Evolutionary conservation across 78 protist genomes (phyloP), one percentile per base, ranked within the genome.

Genomic region (Acrasis kona): DNA sequence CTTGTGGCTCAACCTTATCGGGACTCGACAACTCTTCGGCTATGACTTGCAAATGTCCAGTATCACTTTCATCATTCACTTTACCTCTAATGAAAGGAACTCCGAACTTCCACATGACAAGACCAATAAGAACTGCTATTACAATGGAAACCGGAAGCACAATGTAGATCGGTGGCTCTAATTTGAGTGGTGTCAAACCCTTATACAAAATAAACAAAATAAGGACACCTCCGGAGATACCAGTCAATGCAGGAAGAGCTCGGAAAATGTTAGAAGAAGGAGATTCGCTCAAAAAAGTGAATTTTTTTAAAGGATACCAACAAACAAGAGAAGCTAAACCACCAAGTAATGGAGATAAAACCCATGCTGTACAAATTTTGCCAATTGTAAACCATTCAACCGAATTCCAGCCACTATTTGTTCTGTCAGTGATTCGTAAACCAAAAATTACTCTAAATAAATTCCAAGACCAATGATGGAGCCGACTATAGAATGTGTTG

Each of bases 401-500:
- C 5, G 77, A 41, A 41, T 42, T 39, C 4, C 2, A 5, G 7
- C 87, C 87, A 39, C 74, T n/a, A n/a, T n/a, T n/a, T n/a, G n/a
- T n/a, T n/a, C n/a, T n/a, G n/a, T n/a, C n/a, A n/a, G n/a, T n/a
- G n/a, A n/a, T n/a, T n/a, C n/a, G n/a, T n/a, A n/a, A n/a, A n/a
- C n/a, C n/a, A n/a, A n/a, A n/a, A n/a, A n/a, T n/a, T n/a, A n/a
- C n/a, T n/a, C 74, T 10, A 76, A 57, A 2, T 75, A 67, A 10
- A 77, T 42, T 3, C 83, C 87, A 29, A 34, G 70, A 3, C 88
- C 88, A 10, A 78, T 12, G 28, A 78, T 39, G 8, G 84, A 77
- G 0, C 84, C 88, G 42, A 84, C 29, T 31, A 76, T 84, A 19
- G 78, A 41, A 74, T 84, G 88, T 2, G 88, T 84, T 3, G 84